Evolutionary conservation across 1,139 yeast genomes (phyloP), one percentile per base, ranked within the genome.

Genomic region (Yamadazyma dendronema): DNA sequence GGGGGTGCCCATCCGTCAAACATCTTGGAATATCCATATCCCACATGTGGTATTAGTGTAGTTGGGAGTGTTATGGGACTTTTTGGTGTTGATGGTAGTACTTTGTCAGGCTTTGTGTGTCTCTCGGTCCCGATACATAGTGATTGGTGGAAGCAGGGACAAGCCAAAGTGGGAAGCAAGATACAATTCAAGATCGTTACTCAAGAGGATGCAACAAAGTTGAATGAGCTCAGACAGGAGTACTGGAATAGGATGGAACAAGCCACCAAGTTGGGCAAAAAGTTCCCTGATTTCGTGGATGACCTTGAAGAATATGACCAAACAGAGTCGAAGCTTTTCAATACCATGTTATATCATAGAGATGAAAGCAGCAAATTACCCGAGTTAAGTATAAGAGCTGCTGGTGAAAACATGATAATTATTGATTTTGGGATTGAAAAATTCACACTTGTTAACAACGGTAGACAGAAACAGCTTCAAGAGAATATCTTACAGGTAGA

Each of bases 1-100:
- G 68, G 68, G 19, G 68, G 68, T 13, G 54, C 64, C 11, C 67
- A 62, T 46, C 68, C 68, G 17, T 53, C 61, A 43, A 62, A 62
- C 39, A 53, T 62, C 14, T 42, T 62, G 15, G 68, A 62, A 36
- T 62, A 59, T 40, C 61, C 62, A 1, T 63, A 62, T 36, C 65
- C 67, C 13, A 51, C 61, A 2, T 57, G 67, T 44, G 67, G 68
- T 16, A 41, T 62, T 12, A 59, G 64, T 47, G 54, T 61, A 5
- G 66, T 62, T 30, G 68, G 68, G 10, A 53, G 54, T 24, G 50
- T 46, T 9, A 52, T 59, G 51, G 54, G 59, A 15, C 44, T 62
- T 17, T 62, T 61, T 46, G 67, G 66, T 12, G 56, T 56, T 25
- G 68, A 62, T 46, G 68, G 68, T 25, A 59, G 59, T 17, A 62